Base-by-base conservation (phyloP, 345 rosid genomes). In the Carallia pectinifolia region DNA sequence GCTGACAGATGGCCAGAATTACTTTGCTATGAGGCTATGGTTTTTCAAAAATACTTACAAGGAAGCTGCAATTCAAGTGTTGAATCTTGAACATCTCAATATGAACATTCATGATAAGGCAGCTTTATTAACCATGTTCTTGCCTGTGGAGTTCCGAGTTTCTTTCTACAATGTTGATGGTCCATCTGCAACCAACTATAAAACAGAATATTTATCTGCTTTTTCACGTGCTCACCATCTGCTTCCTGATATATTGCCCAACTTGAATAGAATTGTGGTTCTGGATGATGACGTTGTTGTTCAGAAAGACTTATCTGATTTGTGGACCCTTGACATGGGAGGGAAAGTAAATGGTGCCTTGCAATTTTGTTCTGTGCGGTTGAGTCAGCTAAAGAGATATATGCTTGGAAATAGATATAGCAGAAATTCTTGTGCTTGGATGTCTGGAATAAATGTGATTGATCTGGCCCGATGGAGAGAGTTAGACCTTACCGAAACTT, bases 271-370 rank as follows among this genome's bases (percentile, higher is more conserved):
- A 76, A 75, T 89, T 58, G 85, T 94, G 70, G 83, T 94, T 81
- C 79, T 94, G 79, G 98, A 91, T 68, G 97, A 94, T 77, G 98
- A 94, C 68, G 85, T 94, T 66, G 95, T 90, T 74, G 93, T 94
- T 76, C 95, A 83, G 90, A 77, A 77, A 73, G 98, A 94, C 76
- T 81, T 94, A 69, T 85, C 96, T 67, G 75, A 75, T 18, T 77
- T 94, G 29, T 90, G 97, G 98, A 82, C 79, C 65, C 72, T 94
- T 53, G 73, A 84, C 67, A 83, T 94, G 95, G 87, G 78, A 77
- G 91, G 95, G 64, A 94, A 94, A 86, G 93, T 87, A 62, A 88
- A 85, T 56, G 96, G 94, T 27, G 90, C 98, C 10, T 74, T 84
- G 68, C 85, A 84, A 74, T 76, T 81, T 12, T 94, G 97, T 70